A percentile compares a stretch with the other conserved stretches of the same genome.
Evolutionary conservation across 2,329 filamentous ascomycete genomes (phyloP).

Genomic region (Polytolypa hystricis): DNA sequence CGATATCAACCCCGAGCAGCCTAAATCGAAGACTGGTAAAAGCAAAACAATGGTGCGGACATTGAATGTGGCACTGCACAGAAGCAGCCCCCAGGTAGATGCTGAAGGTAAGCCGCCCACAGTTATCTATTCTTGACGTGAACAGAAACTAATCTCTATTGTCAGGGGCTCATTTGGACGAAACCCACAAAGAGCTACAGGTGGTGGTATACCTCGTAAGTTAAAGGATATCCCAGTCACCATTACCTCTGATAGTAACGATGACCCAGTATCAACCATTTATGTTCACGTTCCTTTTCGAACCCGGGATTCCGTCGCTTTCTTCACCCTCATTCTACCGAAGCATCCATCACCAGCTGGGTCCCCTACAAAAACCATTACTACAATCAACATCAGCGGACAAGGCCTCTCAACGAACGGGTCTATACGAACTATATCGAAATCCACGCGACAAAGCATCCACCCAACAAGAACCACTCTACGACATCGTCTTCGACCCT

Average conservation of each 20-base stretch:
- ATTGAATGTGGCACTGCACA: slow-evolving; percentile 23
- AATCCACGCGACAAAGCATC: slow-evolving; percentile 22
- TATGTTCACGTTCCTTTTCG: slow-evolving; percentile 41
- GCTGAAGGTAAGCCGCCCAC: slow-evolving; percentile 13
- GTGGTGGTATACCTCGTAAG: slow-evolving; percentile 34
- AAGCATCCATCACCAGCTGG: slow-evolving; percentile 38
- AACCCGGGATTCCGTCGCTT: slow-evolving; percentile 31
- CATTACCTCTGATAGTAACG: not conserved
- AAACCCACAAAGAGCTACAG: slow-evolving; percentile 16
- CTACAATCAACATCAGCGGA: slow-evolving; percentile 35
- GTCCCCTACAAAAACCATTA: slow-evolving; percentile 37
- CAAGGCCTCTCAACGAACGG: slow-evolving; percentile 29
- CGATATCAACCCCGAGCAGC: not conserved
- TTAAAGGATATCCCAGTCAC: not conserved
- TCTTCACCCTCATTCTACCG: slow-evolving; percentile 35
- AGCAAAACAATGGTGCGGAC: slow-evolving; percentile 26
- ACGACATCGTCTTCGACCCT: slow-evolving; percentile 52
- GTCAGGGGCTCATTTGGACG: not conserved
- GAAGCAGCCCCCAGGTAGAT: slow-evolving; percentile 9
- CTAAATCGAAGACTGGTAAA: slow-evolving; percentile 12
- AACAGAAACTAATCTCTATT: not conserved
- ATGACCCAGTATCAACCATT: slow-evolving; percentile 31
- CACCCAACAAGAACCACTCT: slow-evolving; percentile 37
- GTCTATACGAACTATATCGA: slow-evolving; percentile 19
- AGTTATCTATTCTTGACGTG: not conserved